A percentile compares a stretch with the other conserved stretches of the same genome.
Evolutionary conservation across 305 asterid species (phyloP).

Genomic region (Stenogyne calaminthoides): DNA sequence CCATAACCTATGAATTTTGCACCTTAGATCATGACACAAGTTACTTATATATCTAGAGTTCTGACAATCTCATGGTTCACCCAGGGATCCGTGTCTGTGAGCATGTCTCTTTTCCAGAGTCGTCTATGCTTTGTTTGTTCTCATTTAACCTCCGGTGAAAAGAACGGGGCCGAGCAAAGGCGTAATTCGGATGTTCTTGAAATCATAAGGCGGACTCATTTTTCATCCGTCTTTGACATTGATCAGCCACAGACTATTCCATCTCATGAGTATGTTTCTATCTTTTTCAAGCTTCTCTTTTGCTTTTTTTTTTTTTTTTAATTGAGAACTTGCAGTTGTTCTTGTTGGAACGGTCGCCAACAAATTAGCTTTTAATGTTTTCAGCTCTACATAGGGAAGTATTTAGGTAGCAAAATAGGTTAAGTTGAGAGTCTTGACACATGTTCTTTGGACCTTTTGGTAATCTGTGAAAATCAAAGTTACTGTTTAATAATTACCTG

Average conservation of each 20-base stretch:
- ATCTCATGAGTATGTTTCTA: conserved; percentile 75
- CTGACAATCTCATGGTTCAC: background rate
- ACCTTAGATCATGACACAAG: background rate
- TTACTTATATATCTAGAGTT: background rate
- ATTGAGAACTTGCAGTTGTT: background rate
- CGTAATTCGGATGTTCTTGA: conserved; percentile 82
- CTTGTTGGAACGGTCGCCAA: too few species aligned
- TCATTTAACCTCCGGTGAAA: conserved; percentile 90
- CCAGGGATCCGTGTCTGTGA: conserved; percentile 95
- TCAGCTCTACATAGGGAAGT: background rate
- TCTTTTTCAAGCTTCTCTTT: conserved; percentile 8
- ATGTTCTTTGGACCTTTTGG: background rate
- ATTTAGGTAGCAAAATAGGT: background rate
- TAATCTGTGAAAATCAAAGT: background rate
- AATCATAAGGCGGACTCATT: conserved; percentile 75
- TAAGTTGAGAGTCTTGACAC: background rate
- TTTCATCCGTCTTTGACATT: conserved; percentile 61
- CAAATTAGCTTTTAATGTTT: background rate
- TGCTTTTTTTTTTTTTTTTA: too few species aligned
- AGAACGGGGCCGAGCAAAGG: conserved; percentile 69
- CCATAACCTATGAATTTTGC: background rate
- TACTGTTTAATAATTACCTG: background rate
- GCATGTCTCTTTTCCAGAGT: conserved; percentile 82
- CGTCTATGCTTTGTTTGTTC: conserved; percentile 95
- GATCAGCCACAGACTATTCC: conserved; percentile 85